A percentile compares a stretch with the other conserved stretches of the same genome.
Conservation (phyloP, 2,329 filamentous ascomycete species). For the Diaporthe destruens region DNA sequence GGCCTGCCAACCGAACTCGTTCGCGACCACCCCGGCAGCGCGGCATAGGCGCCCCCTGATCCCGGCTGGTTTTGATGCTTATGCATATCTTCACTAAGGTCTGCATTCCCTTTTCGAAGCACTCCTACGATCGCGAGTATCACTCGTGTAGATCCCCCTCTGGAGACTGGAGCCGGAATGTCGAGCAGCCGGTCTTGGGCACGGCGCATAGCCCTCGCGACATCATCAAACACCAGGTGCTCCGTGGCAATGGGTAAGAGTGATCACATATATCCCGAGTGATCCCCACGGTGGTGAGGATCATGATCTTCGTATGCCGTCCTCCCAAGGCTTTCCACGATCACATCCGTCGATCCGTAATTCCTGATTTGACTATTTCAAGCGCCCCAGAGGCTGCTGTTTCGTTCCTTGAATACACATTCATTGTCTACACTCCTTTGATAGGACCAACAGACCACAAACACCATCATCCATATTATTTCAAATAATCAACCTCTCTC, state of each 20-base stretch:
- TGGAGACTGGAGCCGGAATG: conserved; percentile 34
- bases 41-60: conserved; percentile 24
- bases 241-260: not conserved
- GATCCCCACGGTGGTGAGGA: conserved; percentile 31
- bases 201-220: not conserved
- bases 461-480: conserved; percentile 9
- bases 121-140: conserved; percentile 19
- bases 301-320: conserved; percentile 40
- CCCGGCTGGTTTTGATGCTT: conserved; percentile 22
- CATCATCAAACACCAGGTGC: not conserved
- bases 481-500: conserved; percentile 15
- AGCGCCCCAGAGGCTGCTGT: conserved; percentile 41
- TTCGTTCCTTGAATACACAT: conserved; percentile 36
- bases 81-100: conserved; percentile 14
- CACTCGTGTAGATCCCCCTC: conserved; percentile 27
- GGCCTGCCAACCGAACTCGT: conserved; percentile 32
- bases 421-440: conserved; percentile 33
- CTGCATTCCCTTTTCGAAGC: conserved; percentile 20
- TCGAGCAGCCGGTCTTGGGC: conserved; percentile 31
- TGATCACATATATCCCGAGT: conserved; percentile 33
- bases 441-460: conserved; percentile 27
- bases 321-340: conserved; percentile 31
- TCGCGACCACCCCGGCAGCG: not conserved
- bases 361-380: conserved; percentile 14
- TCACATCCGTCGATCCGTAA: conserved; percentile 22